Percentiles rank a stretch among this genome's conserved stretches.
Evolutionary conservation across 192 early-diverging fungal species (phyloP).

Genomic region (Podila verticillata): DNA sequence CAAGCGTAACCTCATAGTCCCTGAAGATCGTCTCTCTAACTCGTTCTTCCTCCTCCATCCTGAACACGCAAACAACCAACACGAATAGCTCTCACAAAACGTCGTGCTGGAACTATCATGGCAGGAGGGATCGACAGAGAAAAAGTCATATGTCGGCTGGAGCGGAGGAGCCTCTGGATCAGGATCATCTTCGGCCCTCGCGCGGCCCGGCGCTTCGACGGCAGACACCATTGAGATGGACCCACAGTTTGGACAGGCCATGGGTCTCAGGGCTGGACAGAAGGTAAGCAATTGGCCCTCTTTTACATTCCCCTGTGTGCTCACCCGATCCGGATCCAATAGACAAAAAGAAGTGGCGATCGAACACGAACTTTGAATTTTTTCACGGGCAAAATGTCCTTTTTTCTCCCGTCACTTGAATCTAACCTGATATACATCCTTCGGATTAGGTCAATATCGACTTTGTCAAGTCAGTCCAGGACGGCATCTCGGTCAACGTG

Average conservation of each 20-base stretch:
- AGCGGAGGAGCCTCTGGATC: conserved; percentile 62
- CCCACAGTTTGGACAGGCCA: conserved; percentile 68
- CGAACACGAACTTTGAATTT: background rate
- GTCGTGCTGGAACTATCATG: conserved; percentile 67
- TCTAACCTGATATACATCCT: background rate
- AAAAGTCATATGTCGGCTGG: conserved; percentile 73
- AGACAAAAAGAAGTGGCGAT: no score
- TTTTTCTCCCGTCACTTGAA: background rate
- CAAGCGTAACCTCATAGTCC: background rate
- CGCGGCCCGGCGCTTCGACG: conserved; percentile 38
- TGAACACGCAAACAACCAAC: background rate
- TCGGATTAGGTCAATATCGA: conserved; percentile 61
- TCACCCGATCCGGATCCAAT: background rate
- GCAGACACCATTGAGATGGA: conserved; percentile 76
- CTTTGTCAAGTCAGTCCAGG: conserved; percentile 63
- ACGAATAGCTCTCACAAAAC: conserved; percentile 64
- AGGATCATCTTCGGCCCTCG: conserved; percentile 19
- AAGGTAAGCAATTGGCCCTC: conserved; percentile 48
- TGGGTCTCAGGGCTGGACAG: conserved; percentile 71
- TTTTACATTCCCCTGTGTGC: background rate
- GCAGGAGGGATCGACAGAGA: conserved; percentile 47
- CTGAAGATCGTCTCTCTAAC: no score
- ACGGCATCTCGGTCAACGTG: conserved; percentile 70
- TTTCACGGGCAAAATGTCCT: background rate
- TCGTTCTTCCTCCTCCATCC: background rate